Evolutionary conservation across 2,329 filamentous ascomycete genomes (phyloP).

Genomic region (Drechslerella stenobrocha): DNA sequence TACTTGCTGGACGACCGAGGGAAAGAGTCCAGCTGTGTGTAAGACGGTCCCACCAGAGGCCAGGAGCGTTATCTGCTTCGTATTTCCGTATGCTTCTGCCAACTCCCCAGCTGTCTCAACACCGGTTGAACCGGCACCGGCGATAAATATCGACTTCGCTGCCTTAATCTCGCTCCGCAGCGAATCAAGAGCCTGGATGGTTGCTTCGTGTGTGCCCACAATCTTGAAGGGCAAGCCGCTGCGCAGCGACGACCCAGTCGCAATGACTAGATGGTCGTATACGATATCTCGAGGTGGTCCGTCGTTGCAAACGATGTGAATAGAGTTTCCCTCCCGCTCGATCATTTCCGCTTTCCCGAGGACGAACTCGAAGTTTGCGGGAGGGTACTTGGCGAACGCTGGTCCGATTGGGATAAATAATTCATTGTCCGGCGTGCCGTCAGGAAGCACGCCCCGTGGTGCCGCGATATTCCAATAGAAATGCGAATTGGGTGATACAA

Average conservation of each 20-base stretch:
- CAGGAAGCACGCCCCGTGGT: conserved; percentile 63
- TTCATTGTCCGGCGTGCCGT: conserved; percentile 60
- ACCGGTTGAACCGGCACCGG: conserved; percentile 55
- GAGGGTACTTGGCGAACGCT: conserved; percentile 61
- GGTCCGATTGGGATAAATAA: conserved; percentile 60
- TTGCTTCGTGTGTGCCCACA: conserved; percentile 46
- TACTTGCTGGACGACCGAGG: conserved; percentile 25
- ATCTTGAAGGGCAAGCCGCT: conserved; percentile 52
- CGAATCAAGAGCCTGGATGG: conserved; percentile 47
- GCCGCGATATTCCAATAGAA: conserved; percentile 66
- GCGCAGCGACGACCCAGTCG: conserved; percentile 53
- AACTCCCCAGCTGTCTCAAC: conserved; percentile 55
- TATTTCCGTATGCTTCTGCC: conserved; percentile 45
- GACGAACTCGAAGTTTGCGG: conserved; percentile 61
- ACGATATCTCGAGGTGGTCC: conserved; percentile 17
- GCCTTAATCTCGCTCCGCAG: conserved; percentile 46
- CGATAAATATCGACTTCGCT: conserved; percentile 54
- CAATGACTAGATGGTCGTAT: conserved; percentile 52
- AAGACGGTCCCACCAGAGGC: conserved; percentile 17
- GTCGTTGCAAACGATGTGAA: conserved; percentile 50
- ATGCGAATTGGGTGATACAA: conserved; percentile 63
- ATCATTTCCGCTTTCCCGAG: conserved; percentile 59
- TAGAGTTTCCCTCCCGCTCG: conserved; percentile 56
- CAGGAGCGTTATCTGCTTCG: conserved; percentile 47
- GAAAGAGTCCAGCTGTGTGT: conserved; percentile 12